Base-by-base conservation (phyloP, 2,329 filamentous ascomycete species). In the Eurotiales sp. region DNA sequence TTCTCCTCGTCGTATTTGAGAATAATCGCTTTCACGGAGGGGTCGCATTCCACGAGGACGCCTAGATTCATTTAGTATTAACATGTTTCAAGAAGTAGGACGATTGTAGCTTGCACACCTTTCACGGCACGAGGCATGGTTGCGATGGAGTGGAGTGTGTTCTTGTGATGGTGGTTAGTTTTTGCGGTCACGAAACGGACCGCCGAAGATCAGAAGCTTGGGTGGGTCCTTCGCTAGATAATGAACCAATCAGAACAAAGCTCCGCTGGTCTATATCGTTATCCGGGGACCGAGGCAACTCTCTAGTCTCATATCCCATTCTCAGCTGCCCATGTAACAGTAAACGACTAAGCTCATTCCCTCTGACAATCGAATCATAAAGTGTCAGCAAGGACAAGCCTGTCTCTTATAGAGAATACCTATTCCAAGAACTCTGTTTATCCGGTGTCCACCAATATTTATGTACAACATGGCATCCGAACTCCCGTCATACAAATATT, bases 401-500 rank as follows among this genome's bases (percentile, higher is more conserved):
- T 30, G 14, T 30, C 14, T 11, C 29, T 30, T 14, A 14, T 30
- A 3, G 29, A 11, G 29, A 4, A 10, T 30, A 4, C 8, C 3
- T 30, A n/a, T n/a, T n/a, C n/a, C n/a, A n/a, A n/a, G n/a, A n/a
- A n/a, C n/a, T n/a, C n/a, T n/a, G n/a, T n/a, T n/a, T 32, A 10
- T 12, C 29, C 4, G 3, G 29, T 12, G 3, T 32, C 6, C 10
- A 32, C 12, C 10, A 8, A 32, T 12, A 32, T 6, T 3, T 32
- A 32, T 12, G 14, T 32, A 32, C 14, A 51, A 21, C 11, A 51
- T 51, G 48, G 44, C 48, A 15, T 44, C 40, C 12, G 15, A n/a
- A n/a, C n/a, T n/a, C 22, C 44, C 42, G 30, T 37, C 50, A 11
- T 62, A 57, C 56, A 60, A 85, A 59, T 77, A 87, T 76, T 90